A percentile compares a stretch with the other conserved stretches of the same genome.
phyloP scores from a whole-genome alignment of 768 basidiomycete species.

The Mycena floridula region DNA sequence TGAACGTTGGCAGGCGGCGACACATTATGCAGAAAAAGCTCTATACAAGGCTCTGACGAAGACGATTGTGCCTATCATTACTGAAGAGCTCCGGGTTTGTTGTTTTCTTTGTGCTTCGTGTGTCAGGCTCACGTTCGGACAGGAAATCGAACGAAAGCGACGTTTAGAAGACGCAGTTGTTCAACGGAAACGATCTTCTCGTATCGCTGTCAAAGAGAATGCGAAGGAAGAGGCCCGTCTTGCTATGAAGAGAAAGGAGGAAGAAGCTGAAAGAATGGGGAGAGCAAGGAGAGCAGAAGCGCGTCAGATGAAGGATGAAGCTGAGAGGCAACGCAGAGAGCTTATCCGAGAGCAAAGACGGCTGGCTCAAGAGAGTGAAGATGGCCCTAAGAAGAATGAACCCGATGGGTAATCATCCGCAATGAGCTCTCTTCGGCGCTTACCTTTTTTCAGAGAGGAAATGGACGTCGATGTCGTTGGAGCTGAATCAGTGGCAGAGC shows the following conservation, averaged over 20 bases:
- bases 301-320: constrained; percentile 51
- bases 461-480: constrained; percentile 7
- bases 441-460: constrained; percentile 6
- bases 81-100: constrained; percentile 61
- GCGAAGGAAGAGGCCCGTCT: constrained; percentile 70
- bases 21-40: constrained; percentile 76
- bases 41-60: constrained; percentile 64
- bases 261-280: constrained; percentile 63
- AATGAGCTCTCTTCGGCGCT: too few relatives aligned
- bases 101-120: constrained; percentile 26
- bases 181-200: constrained; percentile 87
- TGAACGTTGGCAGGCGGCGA: constrained; percentile 67
- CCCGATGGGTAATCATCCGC: too few relatives aligned
- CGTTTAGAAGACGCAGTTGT: constrained; percentile 69
- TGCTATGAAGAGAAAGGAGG: constrained; percentile 53
- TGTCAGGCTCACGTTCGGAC: neutral
- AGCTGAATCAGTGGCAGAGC: too few relatives aligned
- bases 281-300: constrained; percentile 55
- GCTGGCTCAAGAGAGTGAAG: constrained; percentile 1
- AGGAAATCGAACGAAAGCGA: constrained; percentile 61
- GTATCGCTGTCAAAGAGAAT: constrained; percentile 75
- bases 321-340: constrained; percentile 47
- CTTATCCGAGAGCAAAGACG: neutral
- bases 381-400: too few relatives aligned
- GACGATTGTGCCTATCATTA: constrained; percentile 65